Evolutionary conservation across 441 rosid species (phyloP), one percentile per base, ranked within the genome.

Genomic region (Euphorbia corollata): DNA sequence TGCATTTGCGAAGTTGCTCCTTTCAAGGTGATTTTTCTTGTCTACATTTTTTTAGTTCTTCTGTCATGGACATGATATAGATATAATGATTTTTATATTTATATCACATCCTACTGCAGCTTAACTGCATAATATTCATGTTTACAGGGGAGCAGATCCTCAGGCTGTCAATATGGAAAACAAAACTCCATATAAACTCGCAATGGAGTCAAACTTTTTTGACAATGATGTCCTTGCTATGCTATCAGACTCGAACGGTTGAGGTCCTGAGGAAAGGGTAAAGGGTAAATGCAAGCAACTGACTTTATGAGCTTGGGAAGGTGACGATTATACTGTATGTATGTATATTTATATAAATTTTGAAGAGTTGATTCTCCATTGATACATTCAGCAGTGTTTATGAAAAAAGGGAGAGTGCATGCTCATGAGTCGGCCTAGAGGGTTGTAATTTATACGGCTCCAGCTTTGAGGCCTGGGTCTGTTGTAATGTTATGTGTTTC

Each of bases 101-200:
- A n/a, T n/a, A n/a, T n/a, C n/a, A n/a, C n/a, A n/a, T n/a, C n/a
- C n/a, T n/a, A n/a, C n/a, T n/a, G n/a, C n/a, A n/a, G n/a, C n/a
- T n/a, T n/a, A n/a, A 27, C 32, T 27, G 18, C 30, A 16, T 27
- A 51, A 48, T 53, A 13, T n/a, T n/a, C n/a, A n/a, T 60, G 54
- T 68, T 71, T 75, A 73, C 91, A 96, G 99, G 86, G 99, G 97
- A 70, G 96, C 99, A 24, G 86, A 96, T 77, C 85, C 82, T 22
- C 79, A 79, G 23, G 89, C 88, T 12, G 65, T 83, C 27, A 89
- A 79, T 65, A 78, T 78, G 19, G 94, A 89, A 69, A 97, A 92
- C 55, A 91, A 89, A 80, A 78, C 78, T 8, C 78, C 90, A n/a
- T 80, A 83, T 20, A 87, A 89, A 54, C 75, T 90, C 20, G 97